Evolutionary conservation across 768 basidiomycete species (phyloP).

Genomic region (Agrocybe pediades): DNA sequence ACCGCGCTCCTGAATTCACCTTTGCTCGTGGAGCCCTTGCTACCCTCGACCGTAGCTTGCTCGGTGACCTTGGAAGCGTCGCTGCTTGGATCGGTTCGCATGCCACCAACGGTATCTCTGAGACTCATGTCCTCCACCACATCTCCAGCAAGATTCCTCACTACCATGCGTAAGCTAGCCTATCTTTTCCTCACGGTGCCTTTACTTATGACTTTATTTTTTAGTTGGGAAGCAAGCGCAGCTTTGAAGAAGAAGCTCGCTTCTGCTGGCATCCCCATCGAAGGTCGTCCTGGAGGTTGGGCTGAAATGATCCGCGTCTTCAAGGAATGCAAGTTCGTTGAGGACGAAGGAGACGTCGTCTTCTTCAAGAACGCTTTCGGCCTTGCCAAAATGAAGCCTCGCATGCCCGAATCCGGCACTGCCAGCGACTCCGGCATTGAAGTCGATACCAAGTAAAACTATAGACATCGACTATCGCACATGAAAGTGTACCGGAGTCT

Average conservation of each 20-base stretch:
- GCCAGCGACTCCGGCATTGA: constrained; percentile 58
- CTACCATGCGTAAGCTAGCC: constrained; percentile 67
- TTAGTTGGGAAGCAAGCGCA: constrained; percentile 86
- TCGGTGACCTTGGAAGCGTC: constrained; percentile 76
- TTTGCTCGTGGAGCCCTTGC: constrained; percentile 93
- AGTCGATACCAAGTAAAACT: constrained; percentile 42
- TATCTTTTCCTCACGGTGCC: not conserved
- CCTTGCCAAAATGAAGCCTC: constrained; percentile 68
- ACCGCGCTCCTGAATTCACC: constrained; percentile 85
- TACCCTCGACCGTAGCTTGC: constrained; percentile 83
- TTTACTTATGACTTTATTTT: constrained; percentile 6
- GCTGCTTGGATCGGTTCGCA: constrained; percentile 86
- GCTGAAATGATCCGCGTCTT: constrained; percentile 77
- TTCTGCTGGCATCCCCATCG: constrained; percentile 58
- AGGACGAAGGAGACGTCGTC: constrained; percentile 88
- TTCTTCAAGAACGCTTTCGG: constrained; percentile 92
- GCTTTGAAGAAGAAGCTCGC: constrained; percentile 81
- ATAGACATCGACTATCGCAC: not conserved
- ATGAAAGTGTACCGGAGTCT: not conserved
- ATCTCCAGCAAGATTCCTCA: constrained; percentile 96
- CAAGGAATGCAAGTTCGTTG: constrained; percentile 90
- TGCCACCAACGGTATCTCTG: constrained; percentile 90
- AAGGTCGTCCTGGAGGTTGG: constrained; percentile 81
- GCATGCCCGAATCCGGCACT: constrained; percentile 55
- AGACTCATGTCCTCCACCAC: constrained; percentile 93